Conservation (phyloP, 2,329 filamentous ascomycete species). For the Huntiella moniliformis region DNA sequence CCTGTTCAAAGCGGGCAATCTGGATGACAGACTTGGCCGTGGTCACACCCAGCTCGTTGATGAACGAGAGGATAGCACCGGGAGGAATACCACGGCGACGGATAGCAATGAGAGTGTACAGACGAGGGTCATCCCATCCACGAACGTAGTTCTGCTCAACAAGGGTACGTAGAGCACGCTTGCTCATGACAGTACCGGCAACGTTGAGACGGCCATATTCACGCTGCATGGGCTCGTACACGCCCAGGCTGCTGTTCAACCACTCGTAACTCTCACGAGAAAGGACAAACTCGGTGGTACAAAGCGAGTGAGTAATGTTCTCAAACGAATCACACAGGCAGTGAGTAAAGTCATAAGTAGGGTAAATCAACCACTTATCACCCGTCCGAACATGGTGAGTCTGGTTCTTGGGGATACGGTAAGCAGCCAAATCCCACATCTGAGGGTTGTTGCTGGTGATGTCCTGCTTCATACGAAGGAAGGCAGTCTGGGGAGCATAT, state of each 20-base stretch:
- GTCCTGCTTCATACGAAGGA: slow-evolving; percentile 85
- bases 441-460: slow-evolving; percentile 71
- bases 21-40: slow-evolving; percentile 65
- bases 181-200: slow-evolving; percentile 69
- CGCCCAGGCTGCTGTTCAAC: slow-evolving; percentile 61
- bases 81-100: slow-evolving; percentile 73
- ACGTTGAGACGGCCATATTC: slow-evolving; percentile 54
- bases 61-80: slow-evolving; percentile 71
- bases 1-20: slow-evolving; percentile 66
- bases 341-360: slow-evolving; percentile 84
- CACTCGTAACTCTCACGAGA: slow-evolving; percentile 79
- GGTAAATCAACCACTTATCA: slow-evolving; percentile 77
- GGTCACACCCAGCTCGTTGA: slow-evolving; percentile 81
- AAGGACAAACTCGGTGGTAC: slow-evolving; percentile 80
- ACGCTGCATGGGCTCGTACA: slow-evolving; percentile 87
- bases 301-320: slow-evolving; percentile 76
- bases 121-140: slow-evolving; percentile 77
- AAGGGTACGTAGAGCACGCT: slow-evolving; percentile 64
- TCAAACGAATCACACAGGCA: slow-evolving; percentile 88
- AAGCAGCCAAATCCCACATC: slow-evolving; percentile 92
- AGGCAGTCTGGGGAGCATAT: slow-evolving; percentile 68
- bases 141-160: slow-evolving; percentile 62
- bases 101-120: slow-evolving; percentile 74
- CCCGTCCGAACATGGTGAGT: slow-evolving; percentile 62
- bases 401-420: slow-evolving; percentile 58